phyloP scores from a whole-genome alignment of 2,329 filamentous ascomycete genomes.

The Chaetomium olivaceum region DNA sequence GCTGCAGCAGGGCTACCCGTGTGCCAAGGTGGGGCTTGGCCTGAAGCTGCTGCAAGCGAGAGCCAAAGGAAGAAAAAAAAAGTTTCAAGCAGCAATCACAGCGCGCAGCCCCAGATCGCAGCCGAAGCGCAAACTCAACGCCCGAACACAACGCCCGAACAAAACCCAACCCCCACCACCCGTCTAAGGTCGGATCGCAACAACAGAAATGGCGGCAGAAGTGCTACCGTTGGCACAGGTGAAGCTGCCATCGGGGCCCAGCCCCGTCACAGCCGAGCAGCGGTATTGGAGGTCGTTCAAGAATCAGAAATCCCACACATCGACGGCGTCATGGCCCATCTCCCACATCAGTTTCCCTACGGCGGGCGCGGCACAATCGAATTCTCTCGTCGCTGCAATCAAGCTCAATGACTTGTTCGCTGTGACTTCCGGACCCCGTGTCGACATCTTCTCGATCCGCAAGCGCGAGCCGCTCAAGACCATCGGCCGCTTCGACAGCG shows the following conservation, averaged over 20 bases:
- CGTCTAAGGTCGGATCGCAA: slow-evolving; percentile 14
- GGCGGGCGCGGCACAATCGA: slow-evolving; percentile 43
- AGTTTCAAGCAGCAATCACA: slow-evolving; percentile 7
- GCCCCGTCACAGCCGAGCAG: slow-evolving; percentile 85
- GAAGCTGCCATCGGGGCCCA: slow-evolving; percentile 80
- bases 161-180: slow-evolving; percentile 10
- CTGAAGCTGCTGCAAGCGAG: background rate
- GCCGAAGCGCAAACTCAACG: background rate
- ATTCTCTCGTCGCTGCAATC: slow-evolving; percentile 45
- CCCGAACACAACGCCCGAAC: slow-evolving; percentile 10
- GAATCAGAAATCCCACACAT: slow-evolving; percentile 85
- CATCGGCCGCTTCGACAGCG: slow-evolving; percentile 89
- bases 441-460: slow-evolving; percentile 91
- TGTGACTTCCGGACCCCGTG: slow-evolving; percentile 88
- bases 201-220: slow-evolving; percentile 73
- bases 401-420: slow-evolving; percentile 74
- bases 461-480: slow-evolving; percentile 92
- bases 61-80: slow-evolving; percentile 13
- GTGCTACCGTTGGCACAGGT: slow-evolving; percentile 77
- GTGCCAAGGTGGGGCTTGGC: background rate
- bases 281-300: slow-evolving; percentile 96
- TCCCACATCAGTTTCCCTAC: slow-evolving; percentile 81
- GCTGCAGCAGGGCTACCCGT: background rate
- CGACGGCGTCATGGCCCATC: slow-evolving; percentile 84
- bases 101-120: background rate